Percentiles rank a stretch among this genome's conserved stretches.
Conservation (phyloP, 176 grass and related monocot genomes). For the Triticum aestivum region IWGSC_CS_RefSeq_v2.1 NC_057801.1:283082472-283082971, state of each 20-base stretch:
- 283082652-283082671: not conserved
- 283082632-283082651: constrained; percentile 87
- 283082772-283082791: not conserved
- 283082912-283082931: constrained; percentile 70
- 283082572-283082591: constrained; percentile 99
- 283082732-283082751: not conserved
- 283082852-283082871: constrained; percentile 82
- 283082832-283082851: constrained; percentile 71
- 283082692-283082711: not conserved
- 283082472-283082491: not conserved
- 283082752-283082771: not conserved
- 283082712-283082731: not conserved
- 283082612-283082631: constrained; percentile 72
- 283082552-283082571: constrained; percentile 65
- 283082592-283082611: constrained; percentile 96
- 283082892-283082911: constrained; percentile 77
- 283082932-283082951: constrained; percentile 89
- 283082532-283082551: constrained; percentile 16
- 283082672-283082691: not conserved
- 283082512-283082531: not conserved
- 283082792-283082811: constrained; percentile 60
- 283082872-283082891: constrained; percentile 55
- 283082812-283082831: constrained; percentile 70
- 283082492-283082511: constrained; percentile 13
- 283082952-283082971: constrained; percentile 97